Evolutionary conservation across 208 protist genomes (phyloP).

Genomic region (Acanthamoeba castellanii): DNA sequence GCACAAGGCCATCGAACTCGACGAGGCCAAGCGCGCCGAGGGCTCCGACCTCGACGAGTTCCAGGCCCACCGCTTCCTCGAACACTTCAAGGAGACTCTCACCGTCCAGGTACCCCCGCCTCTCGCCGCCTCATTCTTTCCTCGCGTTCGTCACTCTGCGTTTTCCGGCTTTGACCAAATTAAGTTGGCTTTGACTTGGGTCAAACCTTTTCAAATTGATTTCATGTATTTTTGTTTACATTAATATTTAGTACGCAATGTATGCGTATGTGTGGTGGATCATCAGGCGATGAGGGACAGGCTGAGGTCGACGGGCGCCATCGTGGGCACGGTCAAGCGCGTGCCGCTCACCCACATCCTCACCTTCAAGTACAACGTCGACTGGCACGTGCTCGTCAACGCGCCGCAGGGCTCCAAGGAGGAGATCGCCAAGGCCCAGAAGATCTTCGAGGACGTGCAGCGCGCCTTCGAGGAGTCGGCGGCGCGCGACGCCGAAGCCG

Average conservation of each 20-base stretch:
- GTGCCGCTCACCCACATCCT: constrained; percentile 65
- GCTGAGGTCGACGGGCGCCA: constrained; percentile 38
- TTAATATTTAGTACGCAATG: no score
- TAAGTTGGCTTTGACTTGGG: not conserved
- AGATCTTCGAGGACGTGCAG: not conserved
- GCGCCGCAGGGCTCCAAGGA: constrained; percentile 64
- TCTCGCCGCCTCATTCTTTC: not conserved
- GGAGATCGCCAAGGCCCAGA: constrained; percentile 57
- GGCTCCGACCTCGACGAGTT: no score
- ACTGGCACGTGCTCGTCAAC: constrained; percentile 33
- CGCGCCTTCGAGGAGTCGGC: constrained; percentile 16
- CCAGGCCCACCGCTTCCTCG: no score
- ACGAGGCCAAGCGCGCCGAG: constrained; percentile 43
- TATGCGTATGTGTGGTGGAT: no score
- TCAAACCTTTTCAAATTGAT: no score
- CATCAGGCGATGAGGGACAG: constrained; percentile 15
- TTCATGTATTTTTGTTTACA: no score
- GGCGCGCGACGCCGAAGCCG: constrained; percentile 30
- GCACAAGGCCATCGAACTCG: constrained; percentile 29
- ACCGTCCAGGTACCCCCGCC: not conserved
- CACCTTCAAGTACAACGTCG: constrained; percentile 55
- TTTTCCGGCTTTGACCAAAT: not conserved
- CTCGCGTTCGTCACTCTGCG: no score
- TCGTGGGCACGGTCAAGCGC: not conserved
- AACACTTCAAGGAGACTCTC: no score